phyloP scores from a whole-genome alignment of 1,284 basidiomycete species.

The Grifola frondosa region DNA sequence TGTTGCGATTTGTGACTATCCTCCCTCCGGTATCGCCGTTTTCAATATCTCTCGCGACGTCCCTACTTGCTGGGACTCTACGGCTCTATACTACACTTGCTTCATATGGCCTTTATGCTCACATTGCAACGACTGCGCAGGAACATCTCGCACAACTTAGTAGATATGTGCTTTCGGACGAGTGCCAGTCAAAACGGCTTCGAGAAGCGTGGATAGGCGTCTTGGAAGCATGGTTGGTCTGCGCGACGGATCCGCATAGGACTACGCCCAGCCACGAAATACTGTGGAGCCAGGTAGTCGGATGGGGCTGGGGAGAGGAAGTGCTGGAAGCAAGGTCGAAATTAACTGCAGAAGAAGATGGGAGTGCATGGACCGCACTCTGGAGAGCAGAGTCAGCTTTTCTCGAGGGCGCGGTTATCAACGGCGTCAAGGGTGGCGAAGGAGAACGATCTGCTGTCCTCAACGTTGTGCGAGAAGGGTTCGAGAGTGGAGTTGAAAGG shows the following conservation, averaged over 20 bases:
- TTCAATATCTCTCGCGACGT: constrained; percentile 40
- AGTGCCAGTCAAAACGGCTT: constrained; percentile 37
- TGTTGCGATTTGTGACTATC: constrained; percentile 75
- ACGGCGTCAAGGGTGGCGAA: constrained; percentile 66
- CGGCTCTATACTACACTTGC: constrained; percentile 67
- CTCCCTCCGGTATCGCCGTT: constrained; percentile 55
- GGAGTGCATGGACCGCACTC: constrained; percentile 46
- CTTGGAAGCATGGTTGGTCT: constrained; percentile 74
- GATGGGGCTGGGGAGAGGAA: constrained; percentile 74
- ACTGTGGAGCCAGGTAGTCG: constrained; percentile 82
- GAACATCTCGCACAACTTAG: constrained; percentile 49
- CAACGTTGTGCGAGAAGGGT: constrained; percentile 36
- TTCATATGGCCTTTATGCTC: constrained; percentile 75
- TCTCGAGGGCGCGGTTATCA: constrained; percentile 74
- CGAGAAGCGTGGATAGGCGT: constrained; percentile 52
- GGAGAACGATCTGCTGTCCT: constrained; percentile 49
- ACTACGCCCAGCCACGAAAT: constrained; percentile 87
- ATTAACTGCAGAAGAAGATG: constrained; percentile 23
- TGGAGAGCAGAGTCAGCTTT: constrained; percentile 66
- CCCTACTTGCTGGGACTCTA: constrained; percentile 61
- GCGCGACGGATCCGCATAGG: constrained; percentile 85
- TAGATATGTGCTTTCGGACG: constrained; percentile 41
- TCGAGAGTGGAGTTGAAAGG: constrained; percentile 42
- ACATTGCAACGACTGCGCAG: constrained; percentile 63
- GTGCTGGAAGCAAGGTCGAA: constrained; percentile 40